phyloP scores from a whole-genome alignment of 1,284 basidiomycete genomes.

The Tilletia walkeri region DNA sequence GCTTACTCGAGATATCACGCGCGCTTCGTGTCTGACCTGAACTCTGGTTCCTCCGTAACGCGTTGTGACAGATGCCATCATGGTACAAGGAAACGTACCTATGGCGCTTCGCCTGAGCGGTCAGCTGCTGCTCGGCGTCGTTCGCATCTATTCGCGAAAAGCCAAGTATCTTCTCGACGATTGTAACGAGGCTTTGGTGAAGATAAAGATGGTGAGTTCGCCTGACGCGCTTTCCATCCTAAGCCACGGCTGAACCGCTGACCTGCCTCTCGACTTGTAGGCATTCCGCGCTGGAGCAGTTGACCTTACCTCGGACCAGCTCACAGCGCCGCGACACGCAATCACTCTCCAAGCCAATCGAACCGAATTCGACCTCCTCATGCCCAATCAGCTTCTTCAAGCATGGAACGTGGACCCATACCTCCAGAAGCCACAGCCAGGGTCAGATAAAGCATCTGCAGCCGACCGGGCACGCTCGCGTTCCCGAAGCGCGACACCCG shows the following conservation, averaged over 20 bases:
- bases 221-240: too few relatives aligned
- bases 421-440: background rate
- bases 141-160: constrained; percentile 94
- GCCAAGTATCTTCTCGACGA: constrained; percentile 96
- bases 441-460: constrained; percentile 26
- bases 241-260: background rate
- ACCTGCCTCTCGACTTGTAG: constrained; percentile 56
- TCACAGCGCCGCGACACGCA: constrained; percentile 78
- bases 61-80: constrained; percentile 57
- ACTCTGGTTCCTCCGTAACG: background rate
- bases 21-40: background rate
- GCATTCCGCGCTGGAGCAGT: constrained; percentile 89
- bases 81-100: constrained; percentile 70
- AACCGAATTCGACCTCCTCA: constrained; percentile 73
- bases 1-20: background rate
- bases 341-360: constrained; percentile 76
- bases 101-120: constrained; percentile 93
- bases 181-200: constrained; percentile 90
- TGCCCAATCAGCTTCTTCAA: constrained; percentile 64
- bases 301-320: constrained; percentile 90
- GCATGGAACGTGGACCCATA: constrained; percentile 34
- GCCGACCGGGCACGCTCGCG: constrained; percentile 18
- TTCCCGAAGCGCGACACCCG: constrained; percentile 1
- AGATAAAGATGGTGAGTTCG: constrained; percentile 83
- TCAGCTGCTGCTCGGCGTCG: constrained; percentile 90